Conservation (phyloP, 2,329 filamentous ascomycete genomes). For the Cadophora gregata region DNA sequence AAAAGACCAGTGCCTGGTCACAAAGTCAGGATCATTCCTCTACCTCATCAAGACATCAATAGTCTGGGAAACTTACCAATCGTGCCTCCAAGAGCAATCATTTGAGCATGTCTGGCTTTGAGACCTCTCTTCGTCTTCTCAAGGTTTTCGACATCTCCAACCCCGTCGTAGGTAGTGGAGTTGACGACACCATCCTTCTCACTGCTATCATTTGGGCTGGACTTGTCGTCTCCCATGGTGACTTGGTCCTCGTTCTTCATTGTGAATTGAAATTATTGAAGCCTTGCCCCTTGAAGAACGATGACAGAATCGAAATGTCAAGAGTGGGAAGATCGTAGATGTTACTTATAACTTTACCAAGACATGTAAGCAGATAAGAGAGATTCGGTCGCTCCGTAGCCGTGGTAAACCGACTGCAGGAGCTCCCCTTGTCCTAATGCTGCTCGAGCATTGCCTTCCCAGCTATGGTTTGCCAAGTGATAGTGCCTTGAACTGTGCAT, state of each 20-base stretch:
- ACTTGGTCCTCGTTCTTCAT: slow-evolving; percentile 26
- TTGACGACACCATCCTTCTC: slow-evolving; percentile 24
- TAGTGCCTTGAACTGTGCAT: neutral
- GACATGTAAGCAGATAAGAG: slow-evolving; percentile 20
- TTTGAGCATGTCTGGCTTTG: slow-evolving; percentile 42
- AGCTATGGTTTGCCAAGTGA: slow-evolving; percentile 8
- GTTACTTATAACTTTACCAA: slow-evolving; percentile 18
- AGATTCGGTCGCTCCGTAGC: slow-evolving; percentile 11
- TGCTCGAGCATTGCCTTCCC: neutral
- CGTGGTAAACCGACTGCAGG: slow-evolving; percentile 13
- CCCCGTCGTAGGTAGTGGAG: slow-evolving; percentile 24
- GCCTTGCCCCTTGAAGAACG: neutral
- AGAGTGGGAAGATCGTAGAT: neutral
- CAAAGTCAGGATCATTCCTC: neutral
- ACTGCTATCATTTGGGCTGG: slow-evolving; percentile 15
- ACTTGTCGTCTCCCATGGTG: slow-evolving; percentile 20
- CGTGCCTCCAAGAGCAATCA: slow-evolving; percentile 48
- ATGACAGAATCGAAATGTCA: neutral
- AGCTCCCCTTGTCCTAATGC: slow-evolving; percentile 8
- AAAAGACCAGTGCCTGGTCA: slow-evolving; percentile 43
- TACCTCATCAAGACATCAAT: neutral
- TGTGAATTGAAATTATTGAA: slow-evolving; percentile 9
- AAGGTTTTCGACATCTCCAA: slow-evolving; percentile 21
- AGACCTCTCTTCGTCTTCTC: slow-evolving; percentile 40
- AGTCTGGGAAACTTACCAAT: slow-evolving; percentile 44